A percentile compares a stretch with the other conserved stretches of the same genome.
Conservation (phyloP, 768 basidiomycete species). For the Candolleomyces efflorescens region DNA sequence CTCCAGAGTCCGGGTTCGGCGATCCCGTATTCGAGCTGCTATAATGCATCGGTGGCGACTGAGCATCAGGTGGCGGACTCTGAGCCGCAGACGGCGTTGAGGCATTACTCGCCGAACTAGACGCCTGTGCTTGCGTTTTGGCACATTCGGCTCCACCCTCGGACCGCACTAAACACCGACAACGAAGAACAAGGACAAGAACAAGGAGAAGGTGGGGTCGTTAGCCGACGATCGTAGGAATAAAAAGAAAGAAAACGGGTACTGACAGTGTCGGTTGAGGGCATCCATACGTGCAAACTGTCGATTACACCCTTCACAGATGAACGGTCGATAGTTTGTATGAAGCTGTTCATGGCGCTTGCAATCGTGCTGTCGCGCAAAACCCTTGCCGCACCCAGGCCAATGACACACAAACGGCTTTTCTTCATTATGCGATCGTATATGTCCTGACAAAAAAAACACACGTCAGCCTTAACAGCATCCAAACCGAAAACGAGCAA, state of each 20-base stretch:
- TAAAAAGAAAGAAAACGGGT: background rate
- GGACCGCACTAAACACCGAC: conserved; percentile 2
- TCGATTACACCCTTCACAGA: conserved; percentile 89
- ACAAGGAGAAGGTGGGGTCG: background rate
- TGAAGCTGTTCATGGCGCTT: conserved; percentile 95
- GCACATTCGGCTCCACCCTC: conserved; percentile 11
- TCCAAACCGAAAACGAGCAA: background rate
- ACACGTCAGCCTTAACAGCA: background rate
- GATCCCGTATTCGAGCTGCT: background rate
- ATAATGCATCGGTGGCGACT: background rate
- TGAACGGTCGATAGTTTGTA: conserved; percentile 88
- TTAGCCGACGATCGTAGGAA: background rate
- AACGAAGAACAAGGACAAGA: background rate
- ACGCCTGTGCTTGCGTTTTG: background rate
- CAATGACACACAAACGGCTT: conserved; percentile 94
- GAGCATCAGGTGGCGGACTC: background rate
- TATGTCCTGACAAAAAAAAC: conserved; percentile 57
- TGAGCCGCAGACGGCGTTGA: background rate
- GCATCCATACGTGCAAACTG: conserved; percentile 96
- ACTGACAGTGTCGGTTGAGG: conserved; percentile 87
- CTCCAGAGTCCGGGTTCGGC: background rate
- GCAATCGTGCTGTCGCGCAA: conserved; percentile 93
- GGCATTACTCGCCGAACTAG: background rate
- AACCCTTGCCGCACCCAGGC: conserved; percentile 93
- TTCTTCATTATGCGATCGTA: conserved; percentile 93